Percentiles rank a stretch among this genome's conserved stretches.
These are phyloP conservation scores for Sorghum bicolor DNA, from an alignment of 176 grass and related monocot species.

Conservation along the genomic window DNA sequence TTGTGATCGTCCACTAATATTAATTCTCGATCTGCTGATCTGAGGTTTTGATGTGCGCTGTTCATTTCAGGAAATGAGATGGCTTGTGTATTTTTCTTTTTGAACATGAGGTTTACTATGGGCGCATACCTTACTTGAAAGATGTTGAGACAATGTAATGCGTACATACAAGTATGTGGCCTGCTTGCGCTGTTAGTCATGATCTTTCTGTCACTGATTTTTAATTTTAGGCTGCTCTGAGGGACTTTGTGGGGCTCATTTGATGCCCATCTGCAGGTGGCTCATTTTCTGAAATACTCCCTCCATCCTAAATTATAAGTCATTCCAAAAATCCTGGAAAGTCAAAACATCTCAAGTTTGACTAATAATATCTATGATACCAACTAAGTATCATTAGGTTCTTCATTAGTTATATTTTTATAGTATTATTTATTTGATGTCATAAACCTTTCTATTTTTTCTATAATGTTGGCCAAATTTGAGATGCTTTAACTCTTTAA, in stretches of 20 bases:
- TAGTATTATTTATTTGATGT: too few relatives aligned
- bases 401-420: too few relatives aligned
- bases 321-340: too few relatives aligned
- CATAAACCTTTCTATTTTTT: too few relatives aligned
- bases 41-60: constrained; percentile 22
- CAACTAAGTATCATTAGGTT: too few relatives aligned
- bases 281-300: not conserved
- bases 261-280: not conserved
- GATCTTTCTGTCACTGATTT: not conserved
- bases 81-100: constrained; percentile 32
- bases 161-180: not conserved
- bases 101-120: constrained; percentile 10
- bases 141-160: not conserved
- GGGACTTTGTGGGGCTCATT: not conserved
- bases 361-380: too few relatives aligned
- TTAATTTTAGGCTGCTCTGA: not conserved
- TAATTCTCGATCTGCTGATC: not conserved
- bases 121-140: constrained; percentile 4
- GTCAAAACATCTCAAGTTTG: too few relatives aligned
- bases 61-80: constrained; percentile 22
- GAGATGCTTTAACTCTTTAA: too few relatives aligned
- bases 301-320: too few relatives aligned
- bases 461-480: too few relatives aligned
- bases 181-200: not conserved
- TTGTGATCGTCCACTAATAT: not conserved